Evolutionary conservation across 2,329 filamentous ascomycete genomes (phyloP), one percentile per base, ranked within the genome.

Genomic region (Ophiosphaerella korrae): DNA sequence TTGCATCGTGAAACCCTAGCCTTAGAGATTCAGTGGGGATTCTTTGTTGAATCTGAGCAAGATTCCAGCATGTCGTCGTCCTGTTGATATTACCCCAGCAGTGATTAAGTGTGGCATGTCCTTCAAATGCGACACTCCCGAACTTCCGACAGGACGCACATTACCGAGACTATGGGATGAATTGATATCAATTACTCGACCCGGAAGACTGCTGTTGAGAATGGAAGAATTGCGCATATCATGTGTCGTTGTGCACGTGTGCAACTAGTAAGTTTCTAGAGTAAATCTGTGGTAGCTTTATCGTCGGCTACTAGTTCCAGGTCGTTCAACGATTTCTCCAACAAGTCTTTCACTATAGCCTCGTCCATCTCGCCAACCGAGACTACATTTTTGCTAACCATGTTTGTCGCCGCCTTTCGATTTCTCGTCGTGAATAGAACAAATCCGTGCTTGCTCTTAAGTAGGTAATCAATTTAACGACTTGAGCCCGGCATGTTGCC

Each of bases 401-500:
- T 36, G 8, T 58, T 56, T 6, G 52, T 41, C 21, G 57, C 54
- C 7, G 40, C 44, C 31, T 58, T 53, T 34, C 46, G 50, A 18
- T 29, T 57, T 12, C 61, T 55, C n/a, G 63, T 65, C 8, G 63
- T 74, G 44, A 74, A 66, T 1, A 74, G 48, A 33, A 74, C 67
- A 9, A 58, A 63, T 14, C 71, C 68, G 16, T 48, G 58, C 6
- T 34, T 33, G 45, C 57, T 70, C 32, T 50, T 63, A 35, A 72
- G 75, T 5, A 78, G 55, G 53, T 67, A 67, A 4, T 68, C 45
- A 8, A 26, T 26, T 26, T 8, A 8, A 26, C 24, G 24, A 8
- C 24, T 8, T 5, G 24, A 26, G 24, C 24, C 8, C 5, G 24
- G 5, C 8, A 8, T 26, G 24, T 8, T 26, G 24, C 24, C 24